Base-by-base conservation (phyloP, 2,329 filamentous ascomycete species). In the Beauveria medogensis region DNA sequence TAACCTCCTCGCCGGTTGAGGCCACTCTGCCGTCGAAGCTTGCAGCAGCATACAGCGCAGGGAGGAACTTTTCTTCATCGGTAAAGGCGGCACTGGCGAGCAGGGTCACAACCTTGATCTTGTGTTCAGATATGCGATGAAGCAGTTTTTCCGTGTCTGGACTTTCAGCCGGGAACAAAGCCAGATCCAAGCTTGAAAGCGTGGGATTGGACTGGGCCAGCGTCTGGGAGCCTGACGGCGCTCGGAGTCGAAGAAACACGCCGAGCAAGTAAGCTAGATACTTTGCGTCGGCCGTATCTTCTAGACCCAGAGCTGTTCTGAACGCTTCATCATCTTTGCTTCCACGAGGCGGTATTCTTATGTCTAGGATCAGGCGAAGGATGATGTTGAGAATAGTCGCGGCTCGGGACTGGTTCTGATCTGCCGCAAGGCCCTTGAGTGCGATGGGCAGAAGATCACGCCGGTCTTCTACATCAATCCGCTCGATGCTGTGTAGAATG, bases 1-100 rank as follows among this genome's bases (percentile, higher is more conserved):
- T 74, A 54, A 95, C 84, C 67, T 96, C 92, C 61, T 97, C 91
- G 0, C 90, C 93, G n/a, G 91, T 77, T n/a, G 89, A 85, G 12
- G 90, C 86, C 43, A 97, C 86, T 9, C 88, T 84, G 41, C 87
- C 91, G 65, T 97, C 94, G 1, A 86, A 78, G 73, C 92, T 92
- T 0, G 91, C 87, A 28, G 91, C 88, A 5, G 92, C 92, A 70
- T 90, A 92, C 1, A 97, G 75, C 0, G 91, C 89, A 0, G 93
- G 89, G 14, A 97, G 73, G 67, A 97, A 91, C 37, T 92, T 86
- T 69, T 97, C 90, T 1, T 85, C 75, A 63, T 97, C 91, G 0
- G 78, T 86, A 72, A 99, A 97, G 7, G 92, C 86, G 5, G 91
- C 92, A 69, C 91, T 96, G 3, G 89, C 86, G 22, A 99, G 77